A percentile compares a stretch with the other conserved stretches of the same genome.
Evolutionary conservation across 2,329 filamentous ascomycete genomes (phyloP).

Genomic region (Podosphaera xanthii): DNA sequence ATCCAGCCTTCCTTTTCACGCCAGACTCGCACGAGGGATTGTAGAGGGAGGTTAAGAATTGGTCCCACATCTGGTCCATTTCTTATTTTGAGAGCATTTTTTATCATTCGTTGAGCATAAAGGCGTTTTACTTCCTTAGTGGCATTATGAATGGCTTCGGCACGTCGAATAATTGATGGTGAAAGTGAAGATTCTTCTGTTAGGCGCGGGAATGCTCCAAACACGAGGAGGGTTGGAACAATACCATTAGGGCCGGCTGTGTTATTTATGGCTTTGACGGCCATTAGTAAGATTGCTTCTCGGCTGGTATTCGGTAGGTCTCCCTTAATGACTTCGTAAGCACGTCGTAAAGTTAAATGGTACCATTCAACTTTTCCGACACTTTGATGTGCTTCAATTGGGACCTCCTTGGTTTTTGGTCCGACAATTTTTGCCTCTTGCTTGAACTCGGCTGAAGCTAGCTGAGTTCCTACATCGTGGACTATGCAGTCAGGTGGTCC

Average conservation of each 20-base stretch:
- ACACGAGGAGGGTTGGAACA: constrained; percentile 4
- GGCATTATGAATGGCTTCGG: constrained; percentile 1
- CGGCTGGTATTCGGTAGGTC: constrained; percentile 1
- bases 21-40: constrained; percentile 3
- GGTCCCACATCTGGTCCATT: constrained; percentile 1
- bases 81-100: constrained; percentile 2
- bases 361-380: constrained; percentile 3
- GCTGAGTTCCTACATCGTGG: constrained; percentile 1
- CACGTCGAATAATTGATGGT: constrained; percentile 1
- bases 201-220: constrained; percentile 2
- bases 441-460: constrained; percentile 1
- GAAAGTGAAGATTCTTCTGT: constrained; percentile 1
- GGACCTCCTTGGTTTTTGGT: background rate
- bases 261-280: constrained; percentile 2
- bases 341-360: constrained; percentile 1
- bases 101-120: constrained; percentile 1
- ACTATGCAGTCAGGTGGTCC: constrained; percentile 1
- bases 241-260: constrained; percentile 4
- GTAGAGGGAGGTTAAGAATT: constrained; percentile 1
- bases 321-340: constrained; percentile 2
- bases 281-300: constrained; percentile 4
- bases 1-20: constrained; percentile 2
- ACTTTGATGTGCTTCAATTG: constrained; percentile 1
- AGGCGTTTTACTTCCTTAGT: constrained; percentile 2
- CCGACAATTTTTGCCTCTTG: background rate